Percentiles rank a stretch among this genome's conserved stretches.
Evolutionary conservation across 2,329 filamentous ascomycete genomes (phyloP).

Genomic region (Plenodomus lindquistii): DNA sequence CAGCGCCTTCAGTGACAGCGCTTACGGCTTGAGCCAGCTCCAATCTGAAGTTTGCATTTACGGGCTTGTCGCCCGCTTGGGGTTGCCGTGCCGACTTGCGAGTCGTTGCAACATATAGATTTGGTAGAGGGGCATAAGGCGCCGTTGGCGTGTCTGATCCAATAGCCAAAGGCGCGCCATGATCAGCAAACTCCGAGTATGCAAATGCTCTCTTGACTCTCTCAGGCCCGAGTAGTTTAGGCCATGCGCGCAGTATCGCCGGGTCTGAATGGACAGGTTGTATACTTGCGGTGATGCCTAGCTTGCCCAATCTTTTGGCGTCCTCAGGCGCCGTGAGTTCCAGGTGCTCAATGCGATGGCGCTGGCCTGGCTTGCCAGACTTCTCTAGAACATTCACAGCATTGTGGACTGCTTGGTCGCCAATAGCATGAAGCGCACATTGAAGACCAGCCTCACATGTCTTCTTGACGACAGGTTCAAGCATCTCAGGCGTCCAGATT

Average conservation of each 20-base stretch:
- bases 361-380: constrained; percentile 49
- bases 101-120: constrained; percentile 64
- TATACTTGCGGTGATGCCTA: constrained; percentile 81
- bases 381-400: constrained; percentile 61
- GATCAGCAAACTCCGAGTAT: constrained; percentile 62
- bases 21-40: constrained; percentile 58
- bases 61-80: constrained; percentile 40
- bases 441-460: constrained; percentile 61
- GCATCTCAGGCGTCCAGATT: constrained; percentile 59
- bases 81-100: constrained; percentile 59
- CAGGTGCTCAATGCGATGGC: constrained; percentile 68
- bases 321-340: constrained; percentile 62
- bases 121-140: constrained; percentile 58
- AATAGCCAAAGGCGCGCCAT: constrained; percentile 59
- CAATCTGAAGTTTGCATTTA: constrained; percentile 60
- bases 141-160: constrained; percentile 65
- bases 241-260: constrained; percentile 65
- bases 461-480: constrained; percentile 58
- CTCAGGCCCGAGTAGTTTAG: constrained; percentile 57
- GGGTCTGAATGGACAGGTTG: constrained; percentile 91
- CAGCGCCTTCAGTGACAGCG: constrained; percentile 60
- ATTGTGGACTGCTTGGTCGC: constrained; percentile 61
- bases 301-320: constrained; percentile 58
- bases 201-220: constrained; percentile 64
- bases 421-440: constrained; percentile 68